A percentile compares a stretch with the other conserved stretches of the same genome.
Evolutionary conservation across 2,329 filamentous ascomycete genomes (phyloP).

Genomic region (Ilyonectria destructans): DNA sequence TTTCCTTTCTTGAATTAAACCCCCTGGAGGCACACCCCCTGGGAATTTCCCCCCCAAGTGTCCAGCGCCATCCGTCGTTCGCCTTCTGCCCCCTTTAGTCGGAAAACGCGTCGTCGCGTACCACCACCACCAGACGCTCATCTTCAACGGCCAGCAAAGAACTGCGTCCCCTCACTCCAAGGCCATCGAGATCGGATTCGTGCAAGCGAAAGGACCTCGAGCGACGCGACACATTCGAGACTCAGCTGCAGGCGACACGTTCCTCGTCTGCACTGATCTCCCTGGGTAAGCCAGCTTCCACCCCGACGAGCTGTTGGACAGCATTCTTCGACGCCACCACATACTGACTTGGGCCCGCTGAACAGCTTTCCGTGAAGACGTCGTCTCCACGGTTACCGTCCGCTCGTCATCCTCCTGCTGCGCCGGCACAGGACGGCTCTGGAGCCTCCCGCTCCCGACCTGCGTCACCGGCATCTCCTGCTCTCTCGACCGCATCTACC

Average conservation of each 20-base stretch:
- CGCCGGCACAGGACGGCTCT: slow-evolving; percentile 72
- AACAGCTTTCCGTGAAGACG: slow-evolving; percentile 67
- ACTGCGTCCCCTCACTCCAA: slow-evolving; percentile 31
- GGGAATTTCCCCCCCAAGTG: slow-evolving; percentile 45
- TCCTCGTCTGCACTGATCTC: slow-evolving; percentile 77
- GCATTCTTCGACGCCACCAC: slow-evolving; percentile 42
- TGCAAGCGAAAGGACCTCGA: slow-evolving; percentile 47
- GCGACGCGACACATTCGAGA: slow-evolving; percentile 59
- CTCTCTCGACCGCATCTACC: slow-evolving; percentile 75
- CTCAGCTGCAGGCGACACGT: slow-evolving; percentile 73
- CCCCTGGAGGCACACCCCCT: slow-evolving; percentile 46
- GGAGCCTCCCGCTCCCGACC: slow-evolving; percentile 56
- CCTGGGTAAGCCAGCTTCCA: slow-evolving; percentile 59
- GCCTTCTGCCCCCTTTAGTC: slow-evolving; percentile 48
- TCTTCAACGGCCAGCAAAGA: slow-evolving; percentile 40
- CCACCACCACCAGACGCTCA: slow-evolving; percentile 31
- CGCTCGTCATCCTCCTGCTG: slow-evolving; percentile 70
- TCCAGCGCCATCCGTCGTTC: slow-evolving; percentile 41
- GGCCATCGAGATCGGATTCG: slow-evolving; percentile 46
- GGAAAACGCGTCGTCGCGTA: slow-evolving; percentile 57
- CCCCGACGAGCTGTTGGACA: slow-evolving; percentile 28
- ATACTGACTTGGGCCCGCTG: slow-evolving; percentile 46
- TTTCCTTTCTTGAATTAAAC: slow-evolving; percentile 44
- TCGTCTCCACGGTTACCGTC: slow-evolving; percentile 67
- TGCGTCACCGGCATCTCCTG: slow-evolving; percentile 67